These are phyloP conservation scores for Eimeria zaria DNA, from an alignment of 169 alveolate species.

Conservation along the genomic window DNA sequence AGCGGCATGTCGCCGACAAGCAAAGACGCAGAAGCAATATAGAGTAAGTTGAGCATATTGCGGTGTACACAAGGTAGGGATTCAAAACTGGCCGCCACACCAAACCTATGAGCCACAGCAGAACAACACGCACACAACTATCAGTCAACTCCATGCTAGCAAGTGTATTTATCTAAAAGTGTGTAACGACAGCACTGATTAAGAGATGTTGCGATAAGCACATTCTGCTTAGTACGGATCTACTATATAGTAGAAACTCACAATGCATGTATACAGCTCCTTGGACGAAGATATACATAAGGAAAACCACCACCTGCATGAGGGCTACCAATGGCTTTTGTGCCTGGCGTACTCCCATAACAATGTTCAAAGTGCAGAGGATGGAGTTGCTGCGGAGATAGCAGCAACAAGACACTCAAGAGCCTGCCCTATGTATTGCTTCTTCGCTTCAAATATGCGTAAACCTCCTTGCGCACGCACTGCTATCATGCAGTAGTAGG, in stretches of 20 bases:
- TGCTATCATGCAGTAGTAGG: neutral
- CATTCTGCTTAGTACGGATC: no score
- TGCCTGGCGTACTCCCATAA: conserved; percentile 66
- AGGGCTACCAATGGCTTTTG: conserved; percentile 47
- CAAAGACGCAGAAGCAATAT: conserved; percentile 80
- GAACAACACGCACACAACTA: neutral
- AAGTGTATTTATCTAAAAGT: no score
- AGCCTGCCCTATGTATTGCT: neutral
- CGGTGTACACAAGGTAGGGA: conserved; percentile 71
- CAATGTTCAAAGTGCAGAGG: conserved; percentile 60
- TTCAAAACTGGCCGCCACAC: conserved; percentile 74
- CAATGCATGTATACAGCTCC: conserved; percentile 68
- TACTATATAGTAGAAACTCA: neutral
- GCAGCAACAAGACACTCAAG: neutral
- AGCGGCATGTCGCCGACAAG: conserved; percentile 82
- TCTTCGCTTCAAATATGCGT: no score
- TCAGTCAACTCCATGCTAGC: neutral
- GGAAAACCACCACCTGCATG: conserved; percentile 44
- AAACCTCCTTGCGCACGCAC: neutral
- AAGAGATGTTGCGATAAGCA: no score
- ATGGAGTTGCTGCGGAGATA: conserved; percentile 33
- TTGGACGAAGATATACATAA: conserved; percentile 70
- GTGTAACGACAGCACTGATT: no score
- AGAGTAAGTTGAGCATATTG: conserved; percentile 69
- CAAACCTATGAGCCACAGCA: conserved; percentile 25